phyloP scores from a whole-genome alignment of 768 basidiomycete genomes.

The Suillus luteus region DNA sequence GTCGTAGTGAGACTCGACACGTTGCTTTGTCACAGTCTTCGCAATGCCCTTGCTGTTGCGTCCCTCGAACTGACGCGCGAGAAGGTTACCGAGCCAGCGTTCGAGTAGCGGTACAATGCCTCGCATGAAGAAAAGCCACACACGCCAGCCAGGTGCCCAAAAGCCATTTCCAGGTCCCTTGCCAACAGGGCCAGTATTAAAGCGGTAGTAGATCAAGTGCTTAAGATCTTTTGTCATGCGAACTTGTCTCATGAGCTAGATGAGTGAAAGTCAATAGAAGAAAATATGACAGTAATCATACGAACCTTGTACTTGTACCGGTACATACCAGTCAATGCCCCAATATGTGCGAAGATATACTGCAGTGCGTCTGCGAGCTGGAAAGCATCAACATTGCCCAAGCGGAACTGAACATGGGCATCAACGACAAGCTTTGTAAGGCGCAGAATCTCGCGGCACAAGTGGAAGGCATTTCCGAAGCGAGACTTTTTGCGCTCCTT shows the following conservation, averaged over 20 bases:
- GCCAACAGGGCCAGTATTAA: slow-evolving; percentile 99
- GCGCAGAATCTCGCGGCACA: slow-evolving; percentile 97
- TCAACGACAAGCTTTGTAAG: slow-evolving; percentile 98
- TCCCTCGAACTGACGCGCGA: slow-evolving; percentile 98
- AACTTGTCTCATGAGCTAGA: slow-evolving; percentile 95
- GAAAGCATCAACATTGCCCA: slow-evolving; percentile 98
- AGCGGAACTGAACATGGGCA: slow-evolving; percentile 96
- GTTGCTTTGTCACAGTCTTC: slow-evolving; percentile 98
- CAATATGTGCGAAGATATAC: slow-evolving; percentile 97
- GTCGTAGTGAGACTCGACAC: slow-evolving; percentile 98
- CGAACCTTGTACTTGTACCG: slow-evolving; percentile 97
- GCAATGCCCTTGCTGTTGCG: slow-evolving; percentile 95
- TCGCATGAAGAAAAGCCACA: slow-evolving; percentile 99
- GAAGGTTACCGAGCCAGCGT: slow-evolving; percentile 95
- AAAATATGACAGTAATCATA: slow-evolving; percentile 2
- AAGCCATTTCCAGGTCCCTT: slow-evolving; percentile 99
- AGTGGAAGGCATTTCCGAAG: slow-evolving; percentile 98
- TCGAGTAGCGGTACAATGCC: slow-evolving; percentile 98
- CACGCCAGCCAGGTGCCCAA: slow-evolving; percentile 99
- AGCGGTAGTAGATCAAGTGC: slow-evolving; percentile 97
- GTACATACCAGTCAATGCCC: slow-evolving; percentile 99
- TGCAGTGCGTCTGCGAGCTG: slow-evolving; percentile 98
- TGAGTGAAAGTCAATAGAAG: slow-evolving; percentile 12
- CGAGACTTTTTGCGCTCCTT: slow-evolving; percentile 99
- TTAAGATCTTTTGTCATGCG: slow-evolving; percentile 99